phyloP scores from a whole-genome alignment of 306 rosid species.

The Quercus rubra region DNA sequence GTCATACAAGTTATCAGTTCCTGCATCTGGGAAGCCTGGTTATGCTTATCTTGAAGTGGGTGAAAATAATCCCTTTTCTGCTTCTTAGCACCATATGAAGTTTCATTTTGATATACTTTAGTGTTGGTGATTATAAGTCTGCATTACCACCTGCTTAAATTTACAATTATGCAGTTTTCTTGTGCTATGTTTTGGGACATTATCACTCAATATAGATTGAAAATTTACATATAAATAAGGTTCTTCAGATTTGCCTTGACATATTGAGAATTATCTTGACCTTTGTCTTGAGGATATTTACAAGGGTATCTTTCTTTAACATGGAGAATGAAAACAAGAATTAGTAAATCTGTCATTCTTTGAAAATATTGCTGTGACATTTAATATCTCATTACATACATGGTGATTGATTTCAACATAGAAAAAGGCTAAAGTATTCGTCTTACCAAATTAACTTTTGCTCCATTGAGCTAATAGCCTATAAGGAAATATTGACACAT shows the following conservation, averaged over 20 bases:
- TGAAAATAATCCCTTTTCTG: neutral
- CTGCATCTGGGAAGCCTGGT: conserved; percentile 20
- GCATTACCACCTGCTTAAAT: neutral
- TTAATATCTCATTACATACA: neutral
- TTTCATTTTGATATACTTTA: neutral
- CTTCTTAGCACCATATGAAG: neutral
- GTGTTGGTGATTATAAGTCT: neutral
- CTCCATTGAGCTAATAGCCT: neutral
- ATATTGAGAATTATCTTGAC: neutral
- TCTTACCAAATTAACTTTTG: neutral
- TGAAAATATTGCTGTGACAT: neutral
- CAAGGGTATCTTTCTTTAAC: neutral
- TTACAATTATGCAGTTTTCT: neutral
- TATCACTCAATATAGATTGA: neutral
- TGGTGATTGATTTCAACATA: neutral
- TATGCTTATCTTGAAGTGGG: conserved; percentile 36
- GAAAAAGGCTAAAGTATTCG: neutral
- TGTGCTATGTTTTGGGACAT: neutral
- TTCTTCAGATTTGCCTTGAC: neutral
- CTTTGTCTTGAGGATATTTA: neutral
- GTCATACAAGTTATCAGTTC: conserved; percentile 35
- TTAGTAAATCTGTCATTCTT: neutral
- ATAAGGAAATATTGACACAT: neutral
- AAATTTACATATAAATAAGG: neutral
- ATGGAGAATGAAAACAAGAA: neutral